Evolutionary conservation across 1,139 yeast species (phyloP).

Genomic region (Pichia sp.): DNA sequence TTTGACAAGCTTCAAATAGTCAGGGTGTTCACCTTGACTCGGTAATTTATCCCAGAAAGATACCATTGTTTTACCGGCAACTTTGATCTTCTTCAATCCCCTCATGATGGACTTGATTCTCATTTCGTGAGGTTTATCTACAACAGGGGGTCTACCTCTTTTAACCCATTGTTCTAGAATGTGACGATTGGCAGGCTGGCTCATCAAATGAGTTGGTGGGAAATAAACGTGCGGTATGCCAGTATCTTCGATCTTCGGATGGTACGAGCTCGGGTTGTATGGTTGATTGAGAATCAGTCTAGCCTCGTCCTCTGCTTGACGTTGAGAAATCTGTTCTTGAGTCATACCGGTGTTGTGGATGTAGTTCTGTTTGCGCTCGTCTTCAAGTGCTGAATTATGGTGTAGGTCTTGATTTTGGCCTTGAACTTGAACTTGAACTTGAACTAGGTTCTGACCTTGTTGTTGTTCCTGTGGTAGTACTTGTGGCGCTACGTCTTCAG

Average conservation of each 20-base stretch:
- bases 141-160: slow-evolving; percentile 93
- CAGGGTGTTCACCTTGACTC: slow-evolving; percentile 56
- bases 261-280: slow-evolving; percentile 22
- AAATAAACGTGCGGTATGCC: slow-evolving; percentile 20
- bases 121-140: slow-evolving; percentile 90
- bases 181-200: slow-evolving; percentile 18
- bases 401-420: too few relatives aligned
- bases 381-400: too few relatives aligned
- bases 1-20: slow-evolving; percentile 57
- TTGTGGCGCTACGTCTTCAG: slow-evolving; percentile 21
- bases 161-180: slow-evolving; percentile 53
- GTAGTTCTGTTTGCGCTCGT: too few relatives aligned
- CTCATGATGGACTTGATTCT: slow-evolving; percentile 83
- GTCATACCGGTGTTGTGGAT: too few relatives aligned
- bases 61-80: slow-evolving; percentile 26
- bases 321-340: too few relatives aligned
- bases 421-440: too few relatives aligned
- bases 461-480: slow-evolving; percentile 14
- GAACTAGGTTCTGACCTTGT: too few relatives aligned
- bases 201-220: slow-evolving; percentile 19
- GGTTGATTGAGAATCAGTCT: slow-evolving; percentile 15
- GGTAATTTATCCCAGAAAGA: slow-evolving; percentile 73
- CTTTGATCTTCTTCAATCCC: slow-evolving; percentile 64
- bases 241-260: slow-evolving; percentile 21
- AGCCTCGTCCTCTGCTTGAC: slow-evolving; percentile 7